Base-by-base conservation (phyloP, 768 basidiomycete species). In the Rhodotorula kratochvilovae region DNA sequence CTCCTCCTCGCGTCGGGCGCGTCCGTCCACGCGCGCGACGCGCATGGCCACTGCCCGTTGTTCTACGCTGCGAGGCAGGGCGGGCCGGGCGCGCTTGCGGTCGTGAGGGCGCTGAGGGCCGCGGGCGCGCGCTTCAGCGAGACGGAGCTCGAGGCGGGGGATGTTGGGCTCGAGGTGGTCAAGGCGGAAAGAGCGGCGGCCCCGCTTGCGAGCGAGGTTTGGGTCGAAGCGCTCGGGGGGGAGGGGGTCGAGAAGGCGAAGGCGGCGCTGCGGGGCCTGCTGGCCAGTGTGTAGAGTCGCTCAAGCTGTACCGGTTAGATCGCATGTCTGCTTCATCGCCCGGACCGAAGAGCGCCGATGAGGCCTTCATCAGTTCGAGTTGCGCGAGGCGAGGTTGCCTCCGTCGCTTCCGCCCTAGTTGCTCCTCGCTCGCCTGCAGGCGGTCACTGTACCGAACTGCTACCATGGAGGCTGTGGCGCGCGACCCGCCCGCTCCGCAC, bases 1-100 rank as follows among this genome's bases (percentile, higher is more conserved):
- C 66, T 77, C 29, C 71, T 81, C 48, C 76, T 81, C 54, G 39
- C 71, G 16, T 55, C 69, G 35, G 79, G 79, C 11, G 78, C 79
- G 1, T 76, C 76, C 27, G 79, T 81, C 0, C 80, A 81, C 62
- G 63, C 67, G 4, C 72, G 80, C 31, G 80, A 81, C 62, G 54
- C 62, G 27, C 67, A 74, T 13, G 77, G 77, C 13, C 77, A 77
- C 63, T 76, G 78, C 5, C 51, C 77, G 25, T 63, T 77, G 27
- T 78, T 62, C 66, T 74, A 73, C 70, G 76, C 77, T 16, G 68
- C 75, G 29, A 61, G 68, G 33, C 36, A 66, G 21, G 74, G 70
- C 23, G 71, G 56, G 2, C 31, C 23, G 21, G 31, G 42, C 27
- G 76, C 67, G 5, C 59, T 61, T 27, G 36, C 51, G 43, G 70